Evolutionary conservation across 2,329 filamentous ascomycete species (phyloP), one percentile per base, ranked within the genome.

Genomic region (Xylariaceae sp.): DNA sequence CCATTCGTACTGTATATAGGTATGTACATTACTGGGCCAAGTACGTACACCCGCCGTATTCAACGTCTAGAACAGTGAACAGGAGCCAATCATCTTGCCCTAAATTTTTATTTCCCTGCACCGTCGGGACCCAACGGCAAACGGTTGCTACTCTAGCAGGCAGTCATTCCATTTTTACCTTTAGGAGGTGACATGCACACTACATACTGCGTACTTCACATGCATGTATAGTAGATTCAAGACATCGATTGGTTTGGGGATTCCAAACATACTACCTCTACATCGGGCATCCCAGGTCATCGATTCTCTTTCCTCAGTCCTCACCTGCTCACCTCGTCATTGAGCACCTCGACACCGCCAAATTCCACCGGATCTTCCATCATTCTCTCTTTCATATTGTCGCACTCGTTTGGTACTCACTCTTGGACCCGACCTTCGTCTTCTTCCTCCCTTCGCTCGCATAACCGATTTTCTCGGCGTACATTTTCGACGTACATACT

Each of bases 381-480:
- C 14, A 3, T 37, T 37, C 32, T 10, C 32, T 37, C 32, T 37
- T 37, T 16, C 14, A 37, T 37, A 37, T 10, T 16, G 3, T 14
- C 32, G 32, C 32, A 37, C 32, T 37, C 32, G 32, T 37, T 37
- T 37, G 42, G 20, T 41, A 51, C 44, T 9, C 19, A 21, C 20
- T 32, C 21, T 45, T 52, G 41, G 40, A 55, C 4, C 43, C 44
- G 49, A 49, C 46, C 58, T 55, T 47, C 44, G 32, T 42, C 40
- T 42, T 21, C 56, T 44, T 54, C 59, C 49, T 49, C 52, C 42
- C 49, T 51, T 54, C 42, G 40, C 51, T 48, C 46, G 44, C 53
- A 44, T 46, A 52, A 54, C 52, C 43, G 56, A 47, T 54, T 48
- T 23, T 26, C 40, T 26, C 23, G 23, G 7, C 18, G 20, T 21